These are phyloP conservation scores for Helichrysum umbraculigerum DNA, from an alignment of 129 eudicot species.

Conservation along the genomic window DNA sequence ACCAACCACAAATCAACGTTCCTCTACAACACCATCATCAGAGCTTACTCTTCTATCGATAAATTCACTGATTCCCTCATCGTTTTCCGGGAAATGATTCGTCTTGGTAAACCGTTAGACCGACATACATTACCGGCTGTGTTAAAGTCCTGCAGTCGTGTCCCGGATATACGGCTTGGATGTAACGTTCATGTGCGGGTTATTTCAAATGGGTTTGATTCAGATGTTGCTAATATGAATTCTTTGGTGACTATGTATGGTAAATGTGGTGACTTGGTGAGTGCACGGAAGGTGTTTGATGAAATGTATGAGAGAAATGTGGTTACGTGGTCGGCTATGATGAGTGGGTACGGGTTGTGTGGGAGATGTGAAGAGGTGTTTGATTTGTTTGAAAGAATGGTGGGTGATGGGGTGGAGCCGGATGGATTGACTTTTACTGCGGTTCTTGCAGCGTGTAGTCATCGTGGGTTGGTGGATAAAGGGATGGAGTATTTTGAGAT, in stretches of 20 bases:
- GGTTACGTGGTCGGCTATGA: slow-evolving; percentile 54
- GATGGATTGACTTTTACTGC: slow-evolving; percentile 34
- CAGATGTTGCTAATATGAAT: slow-evolving; percentile 34
- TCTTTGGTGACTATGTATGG: slow-evolving; percentile 31
- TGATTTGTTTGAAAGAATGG: slow-evolving; percentile 37
- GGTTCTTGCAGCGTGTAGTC: slow-evolving; percentile 40
- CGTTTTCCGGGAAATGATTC: slow-evolving; percentile 44
- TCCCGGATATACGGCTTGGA: slow-evolving; percentile 45
- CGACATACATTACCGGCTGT: slow-evolving; percentile 50
- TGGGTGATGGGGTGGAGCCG: slow-evolving; percentile 27
- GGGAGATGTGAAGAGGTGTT: slow-evolving; percentile 36
- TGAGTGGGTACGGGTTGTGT: slow-evolving; percentile 42
- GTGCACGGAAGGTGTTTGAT: slow-evolving; percentile 42
- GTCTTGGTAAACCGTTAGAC: slow-evolving; percentile 35
- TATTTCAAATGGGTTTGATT: slow-evolving; percentile 43
- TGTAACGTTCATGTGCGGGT: slow-evolving; percentile 31
- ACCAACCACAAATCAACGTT: slow-evolving; percentile 52
- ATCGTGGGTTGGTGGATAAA: slow-evolving; percentile 51
- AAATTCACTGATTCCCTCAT: slow-evolving; percentile 34
- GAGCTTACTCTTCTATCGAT: slow-evolving; percentile 34
- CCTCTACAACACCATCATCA: slow-evolving; percentile 53
- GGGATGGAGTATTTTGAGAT: slow-evolving; percentile 49
- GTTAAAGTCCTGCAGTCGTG: slow-evolving; percentile 42
- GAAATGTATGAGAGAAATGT: slow-evolving; percentile 51
- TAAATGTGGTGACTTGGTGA: slow-evolving; percentile 29